Evolutionary conservation across 805 yeast genomes (phyloP).

Genomic region (Metschnikowia gruessii): DNA sequence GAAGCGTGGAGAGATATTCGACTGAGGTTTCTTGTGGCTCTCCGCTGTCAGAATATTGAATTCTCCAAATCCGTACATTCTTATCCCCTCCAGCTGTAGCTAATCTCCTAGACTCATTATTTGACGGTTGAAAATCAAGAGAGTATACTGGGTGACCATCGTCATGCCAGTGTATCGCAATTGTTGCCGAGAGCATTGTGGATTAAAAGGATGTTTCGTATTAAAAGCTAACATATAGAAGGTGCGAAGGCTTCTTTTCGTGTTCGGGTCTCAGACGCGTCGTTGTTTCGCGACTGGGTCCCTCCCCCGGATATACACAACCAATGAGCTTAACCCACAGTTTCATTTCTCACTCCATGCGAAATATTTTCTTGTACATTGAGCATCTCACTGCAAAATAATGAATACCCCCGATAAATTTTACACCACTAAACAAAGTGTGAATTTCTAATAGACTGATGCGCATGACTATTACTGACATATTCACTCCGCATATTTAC

Average conservation of each 20-base stretch:
- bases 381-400: no score
- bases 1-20: slow-evolving; percentile 73
- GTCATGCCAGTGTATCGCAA: slow-evolving; percentile 72
- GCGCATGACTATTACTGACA: no score
- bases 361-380: no score
- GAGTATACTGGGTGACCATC: slow-evolving; percentile 73
- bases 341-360: no score
- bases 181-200: slow-evolving; percentile 40
- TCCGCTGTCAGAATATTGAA: slow-evolving; percentile 10
- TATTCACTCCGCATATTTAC: no score
- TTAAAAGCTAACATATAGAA: neutral
- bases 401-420: no score
- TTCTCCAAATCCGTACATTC: slow-evolving; percentile 64
- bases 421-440: no score
- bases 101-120: slow-evolving; percentile 40
- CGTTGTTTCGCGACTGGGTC: neutral
- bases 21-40: slow-evolving; percentile 35
- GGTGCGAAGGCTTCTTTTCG: slow-evolving; percentile 1
- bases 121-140: slow-evolving; percentile 55
- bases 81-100: slow-evolving; percentile 96
- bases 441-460: no score
- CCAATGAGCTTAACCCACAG: no score
- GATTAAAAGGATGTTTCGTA: no score
- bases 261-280: neutral
- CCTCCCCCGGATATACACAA: neutral